Evolutionary conservation across 257 asterid species (phyloP).

Genomic region (Solanum stenotomum): DNA sequence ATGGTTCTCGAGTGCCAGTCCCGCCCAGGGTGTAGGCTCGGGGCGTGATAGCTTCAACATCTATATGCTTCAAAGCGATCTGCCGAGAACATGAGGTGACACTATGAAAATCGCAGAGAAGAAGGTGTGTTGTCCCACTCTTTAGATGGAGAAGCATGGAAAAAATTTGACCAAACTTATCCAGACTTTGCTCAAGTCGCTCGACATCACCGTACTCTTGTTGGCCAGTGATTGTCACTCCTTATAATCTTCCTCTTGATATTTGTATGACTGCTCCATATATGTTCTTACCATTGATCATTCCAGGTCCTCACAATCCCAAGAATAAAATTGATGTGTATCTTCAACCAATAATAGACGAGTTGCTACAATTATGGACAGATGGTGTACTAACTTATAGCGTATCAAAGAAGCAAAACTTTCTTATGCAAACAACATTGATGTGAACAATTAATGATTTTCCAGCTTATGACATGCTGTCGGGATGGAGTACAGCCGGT

Average conservation of each 20-base stretch:
- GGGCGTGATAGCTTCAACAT: background rate
- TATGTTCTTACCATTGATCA: background rate
- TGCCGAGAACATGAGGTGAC: background rate
- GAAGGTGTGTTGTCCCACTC: background rate
- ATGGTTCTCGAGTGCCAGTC: too few species aligned
- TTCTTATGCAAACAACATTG: background rate
- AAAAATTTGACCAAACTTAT: too few species aligned
- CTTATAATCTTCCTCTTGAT: background rate
- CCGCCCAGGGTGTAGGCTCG: too few species aligned
- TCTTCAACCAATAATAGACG: background rate
- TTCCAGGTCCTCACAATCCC: background rate
- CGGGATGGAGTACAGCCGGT: background rate
- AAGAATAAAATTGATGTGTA: background rate
- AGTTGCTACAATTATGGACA: background rate
- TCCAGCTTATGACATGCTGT: background rate
- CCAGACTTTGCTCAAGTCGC: background rate
- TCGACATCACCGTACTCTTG: background rate
- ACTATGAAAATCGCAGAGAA: background rate
- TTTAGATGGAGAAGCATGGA: background rate
- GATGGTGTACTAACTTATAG: background rate
- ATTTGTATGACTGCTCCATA: background rate
- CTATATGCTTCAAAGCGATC: background rate
- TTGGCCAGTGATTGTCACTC: background rate
- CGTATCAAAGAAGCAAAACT: background rate
- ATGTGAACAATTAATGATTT: background rate